Conservation (phyloP, 257 asterid species). For the Solanum verrucosum region DNA sequence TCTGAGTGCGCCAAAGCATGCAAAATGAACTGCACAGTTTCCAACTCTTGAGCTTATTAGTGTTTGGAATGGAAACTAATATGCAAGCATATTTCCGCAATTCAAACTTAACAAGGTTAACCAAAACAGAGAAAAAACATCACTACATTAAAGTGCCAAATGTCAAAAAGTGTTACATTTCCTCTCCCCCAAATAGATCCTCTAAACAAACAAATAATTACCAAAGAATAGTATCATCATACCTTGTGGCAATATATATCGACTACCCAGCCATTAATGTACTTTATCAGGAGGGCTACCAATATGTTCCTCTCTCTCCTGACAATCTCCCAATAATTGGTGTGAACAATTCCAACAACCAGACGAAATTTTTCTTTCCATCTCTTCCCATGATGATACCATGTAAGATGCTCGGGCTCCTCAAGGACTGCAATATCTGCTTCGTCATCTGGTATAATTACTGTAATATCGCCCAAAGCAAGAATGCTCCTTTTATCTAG, state of each 20-base stretch:
- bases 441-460: slow-evolving; percentile 79
- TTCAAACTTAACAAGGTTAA: not conserved
- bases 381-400: slow-evolving; percentile 98
- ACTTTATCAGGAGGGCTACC: slow-evolving; percentile 69
- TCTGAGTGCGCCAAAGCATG: not conserved
- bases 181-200: not conserved
- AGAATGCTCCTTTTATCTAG: slow-evolving; percentile 81
- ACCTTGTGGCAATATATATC: slow-evolving; percentile 91
- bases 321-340: slow-evolving; percentile 86
- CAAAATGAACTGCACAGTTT: not conserved
- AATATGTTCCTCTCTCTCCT: slow-evolving; percentile 82
- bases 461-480: slow-evolving; percentile 89
- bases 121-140: not conserved
- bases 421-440: slow-evolving; percentile 96
- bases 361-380: slow-evolving; percentile 81
- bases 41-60: not conserved
- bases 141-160: not conserved
- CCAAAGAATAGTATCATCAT: slow-evolving; percentile 1
- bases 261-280: slow-evolving; percentile 86
- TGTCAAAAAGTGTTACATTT: not conserved
- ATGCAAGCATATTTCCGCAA: not conserved
- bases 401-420: slow-evolving; percentile 99
- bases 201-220: not conserved
- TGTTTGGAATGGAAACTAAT: not conserved
- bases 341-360: slow-evolving; percentile 91